Conservation (phyloP, 129 eudicot species). For the Tanacetum coccineum region DNA sequence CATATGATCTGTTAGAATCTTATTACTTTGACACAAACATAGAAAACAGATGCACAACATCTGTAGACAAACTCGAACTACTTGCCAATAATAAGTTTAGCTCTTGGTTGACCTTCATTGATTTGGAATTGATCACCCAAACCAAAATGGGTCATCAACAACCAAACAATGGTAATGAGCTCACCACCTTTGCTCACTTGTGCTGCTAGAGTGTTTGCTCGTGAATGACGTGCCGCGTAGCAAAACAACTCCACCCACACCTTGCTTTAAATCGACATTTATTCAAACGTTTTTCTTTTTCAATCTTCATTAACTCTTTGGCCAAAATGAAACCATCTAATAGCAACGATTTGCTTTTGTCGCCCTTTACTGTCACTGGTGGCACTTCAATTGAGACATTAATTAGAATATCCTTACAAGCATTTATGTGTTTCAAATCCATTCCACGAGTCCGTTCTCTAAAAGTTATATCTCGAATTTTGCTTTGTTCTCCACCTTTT, state of each 20-base stretch:
- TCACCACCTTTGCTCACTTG: conserved; percentile 61
- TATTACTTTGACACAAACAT: conserved; percentile 1
- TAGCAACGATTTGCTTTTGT: conserved; percentile 40
- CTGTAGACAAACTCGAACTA: conserved; percentile 20
- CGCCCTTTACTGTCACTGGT: conserved; percentile 45
- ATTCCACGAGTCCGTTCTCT: background rate
- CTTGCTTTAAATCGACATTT: conserved; percentile 45
- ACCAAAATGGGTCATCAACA: conserved; percentile 61
- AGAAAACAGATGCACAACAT: background rate
- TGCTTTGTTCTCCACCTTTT: background rate
- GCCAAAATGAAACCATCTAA: conserved; percentile 52
- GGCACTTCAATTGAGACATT: conserved; percentile 22
- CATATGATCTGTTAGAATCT: background rate
- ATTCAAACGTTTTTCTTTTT: background rate
- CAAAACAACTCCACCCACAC: conserved; percentile 57
- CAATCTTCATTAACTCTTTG: conserved; percentile 25
- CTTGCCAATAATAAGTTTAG: conserved; percentile 49
- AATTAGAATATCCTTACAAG: conserved; percentile 30
- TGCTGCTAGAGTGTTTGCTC: conserved; percentile 41
- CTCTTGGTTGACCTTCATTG: conserved; percentile 49
- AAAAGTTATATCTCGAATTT: background rate
- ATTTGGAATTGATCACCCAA: conserved; percentile 50
- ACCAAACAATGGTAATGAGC: conserved; percentile 56
- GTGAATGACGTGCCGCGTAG: conserved; percentile 42
- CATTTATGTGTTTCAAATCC: conserved; percentile 1